Percentiles rank a stretch among this genome's conserved stretches.
These are phyloP conservation scores for Paracamarosporium sp. DNA, from an alignment of 2,329 filamentous ascomycete species.

Conservation along the genomic window DNA sequence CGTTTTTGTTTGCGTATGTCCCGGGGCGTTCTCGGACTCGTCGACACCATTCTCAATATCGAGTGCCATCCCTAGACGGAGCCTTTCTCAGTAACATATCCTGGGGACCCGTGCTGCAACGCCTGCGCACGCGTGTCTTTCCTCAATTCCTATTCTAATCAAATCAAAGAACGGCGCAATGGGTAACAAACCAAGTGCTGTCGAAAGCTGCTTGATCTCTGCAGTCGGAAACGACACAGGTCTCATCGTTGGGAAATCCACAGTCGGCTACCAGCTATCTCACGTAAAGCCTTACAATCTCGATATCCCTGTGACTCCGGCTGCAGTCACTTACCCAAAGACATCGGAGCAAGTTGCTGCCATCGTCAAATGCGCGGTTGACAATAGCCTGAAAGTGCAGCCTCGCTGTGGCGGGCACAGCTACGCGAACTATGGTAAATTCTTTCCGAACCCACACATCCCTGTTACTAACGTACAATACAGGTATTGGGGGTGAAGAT, in stretches of 20 bases:
- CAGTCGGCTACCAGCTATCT: constrained; percentile 34
- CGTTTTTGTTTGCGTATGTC: neutral
- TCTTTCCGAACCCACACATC: too few relatives aligned
- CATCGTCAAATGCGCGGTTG: constrained; percentile 64
- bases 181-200: constrained; percentile 37
- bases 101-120: neutral
- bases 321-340: constrained; percentile 63
- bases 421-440: constrained; percentile 61
- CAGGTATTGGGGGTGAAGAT: constrained; percentile 56
- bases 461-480: too few relatives aligned
- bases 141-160: neutral
- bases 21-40: too few relatives aligned
- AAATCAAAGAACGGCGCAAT: constrained; percentile 18
- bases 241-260: constrained; percentile 29
- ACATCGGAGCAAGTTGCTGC: constrained; percentile 60
- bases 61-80: neutral
- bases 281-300: constrained; percentile 49
- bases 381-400: constrained; percentile 62
- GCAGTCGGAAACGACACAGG: constrained; percentile 33
- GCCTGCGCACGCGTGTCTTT: neutral
- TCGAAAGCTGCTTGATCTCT: constrained; percentile 36
- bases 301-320: constrained; percentile 50
- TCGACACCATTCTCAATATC: neutral
- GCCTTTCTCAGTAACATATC: neutral
- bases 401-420: constrained; percentile 70